These are phyloP conservation scores for Coleophoma crateriformis DNA, from an alignment of 2,329 filamentous ascomycete genomes.

Conservation along the genomic window DNA sequence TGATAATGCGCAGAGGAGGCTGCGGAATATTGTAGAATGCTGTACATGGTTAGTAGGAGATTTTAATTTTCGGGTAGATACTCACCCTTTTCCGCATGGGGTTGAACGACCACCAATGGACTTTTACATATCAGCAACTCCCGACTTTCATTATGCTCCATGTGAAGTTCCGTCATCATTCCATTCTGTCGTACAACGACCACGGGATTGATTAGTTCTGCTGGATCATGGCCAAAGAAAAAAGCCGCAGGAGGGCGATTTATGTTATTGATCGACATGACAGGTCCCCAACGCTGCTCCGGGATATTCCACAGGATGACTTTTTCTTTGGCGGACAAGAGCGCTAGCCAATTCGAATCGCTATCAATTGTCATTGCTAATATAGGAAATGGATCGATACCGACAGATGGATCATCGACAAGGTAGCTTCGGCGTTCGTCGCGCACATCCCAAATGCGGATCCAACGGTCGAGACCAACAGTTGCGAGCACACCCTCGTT, in stretches of 20 bases:
- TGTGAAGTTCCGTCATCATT: slow-evolving; percentile 50
- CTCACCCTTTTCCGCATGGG: slow-evolving; percentile 37
- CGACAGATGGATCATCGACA: slow-evolving; percentile 27
- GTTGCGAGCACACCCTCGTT: slow-evolving; percentile 62
- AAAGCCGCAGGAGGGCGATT: slow-evolving; percentile 57
- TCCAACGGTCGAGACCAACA: slow-evolving; percentile 63
- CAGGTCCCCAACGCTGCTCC: slow-evolving; percentile 50
- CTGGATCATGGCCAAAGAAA: slow-evolving; percentile 48
- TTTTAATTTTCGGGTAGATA: not conserved
- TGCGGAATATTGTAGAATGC: slow-evolving; percentile 18
- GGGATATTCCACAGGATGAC: slow-evolving; percentile 60
- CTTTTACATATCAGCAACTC: slow-evolving; percentile 46
- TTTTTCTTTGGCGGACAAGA: slow-evolving; percentile 52
- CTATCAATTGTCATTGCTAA: slow-evolving; percentile 60
- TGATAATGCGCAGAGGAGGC: slow-evolving; percentile 33
- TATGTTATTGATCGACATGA: slow-evolving; percentile 46
- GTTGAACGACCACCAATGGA: slow-evolving; percentile 34
- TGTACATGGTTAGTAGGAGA: not conserved
- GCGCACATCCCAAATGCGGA: slow-evolving; percentile 59
- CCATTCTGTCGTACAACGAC: slow-evolving; percentile 62
- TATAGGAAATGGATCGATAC: slow-evolving; percentile 49
- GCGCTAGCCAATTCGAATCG: slow-evolving; percentile 58
- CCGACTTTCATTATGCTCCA: slow-evolving; percentile 33
- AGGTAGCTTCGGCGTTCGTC: slow-evolving; percentile 32
- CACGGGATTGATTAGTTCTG: slow-evolving; percentile 37